Conservation (phyloP, 164 flowering plant genomes). For the Brasenia schreberi region DNA sequence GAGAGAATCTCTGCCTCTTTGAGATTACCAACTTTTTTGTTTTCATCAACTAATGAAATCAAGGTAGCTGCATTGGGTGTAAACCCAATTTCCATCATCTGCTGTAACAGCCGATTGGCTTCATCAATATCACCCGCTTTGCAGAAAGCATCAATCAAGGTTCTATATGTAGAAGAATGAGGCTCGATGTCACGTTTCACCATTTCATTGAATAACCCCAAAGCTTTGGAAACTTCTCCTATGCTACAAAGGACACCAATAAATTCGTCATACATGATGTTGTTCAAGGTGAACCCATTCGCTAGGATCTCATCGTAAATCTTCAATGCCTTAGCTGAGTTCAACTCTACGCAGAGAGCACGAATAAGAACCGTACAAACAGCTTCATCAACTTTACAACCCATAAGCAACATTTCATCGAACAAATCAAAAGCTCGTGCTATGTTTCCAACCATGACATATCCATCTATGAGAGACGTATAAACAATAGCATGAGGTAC, state of each 20-base stretch:
- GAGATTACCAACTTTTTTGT: neutral
- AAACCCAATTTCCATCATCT: constrained; percentile 27
- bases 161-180: constrained; percentile 19
- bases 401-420: constrained; percentile 42
- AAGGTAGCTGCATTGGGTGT: constrained; percentile 17
- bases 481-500: constrained; percentile 42
- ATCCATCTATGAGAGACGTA: constrained; percentile 50
- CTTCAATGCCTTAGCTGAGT: constrained; percentile 26
- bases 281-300: constrained; percentile 20
- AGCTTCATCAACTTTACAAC: constrained; percentile 37
- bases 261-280: constrained; percentile 15
- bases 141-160: constrained; percentile 14
- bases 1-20: neutral
- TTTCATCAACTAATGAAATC: constrained; percentile 15
- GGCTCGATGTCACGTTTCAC: constrained; percentile 21
- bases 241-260: constrained; percentile 18
- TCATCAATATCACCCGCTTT: constrained; percentile 18
- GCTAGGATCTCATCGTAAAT: constrained; percentile 27
- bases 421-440: constrained; percentile 34
- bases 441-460: constrained; percentile 19
- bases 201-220: constrained; percentile 22
- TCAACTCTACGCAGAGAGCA: constrained; percentile 27
- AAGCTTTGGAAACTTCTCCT: constrained; percentile 20
- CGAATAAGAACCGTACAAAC: constrained; percentile 25
- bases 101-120: constrained; percentile 14